Percentiles rank a stretch among this genome's conserved stretches.
Conservation (phyloP, 805 yeast species). For the Phaffomyces antillensis region DNA sequence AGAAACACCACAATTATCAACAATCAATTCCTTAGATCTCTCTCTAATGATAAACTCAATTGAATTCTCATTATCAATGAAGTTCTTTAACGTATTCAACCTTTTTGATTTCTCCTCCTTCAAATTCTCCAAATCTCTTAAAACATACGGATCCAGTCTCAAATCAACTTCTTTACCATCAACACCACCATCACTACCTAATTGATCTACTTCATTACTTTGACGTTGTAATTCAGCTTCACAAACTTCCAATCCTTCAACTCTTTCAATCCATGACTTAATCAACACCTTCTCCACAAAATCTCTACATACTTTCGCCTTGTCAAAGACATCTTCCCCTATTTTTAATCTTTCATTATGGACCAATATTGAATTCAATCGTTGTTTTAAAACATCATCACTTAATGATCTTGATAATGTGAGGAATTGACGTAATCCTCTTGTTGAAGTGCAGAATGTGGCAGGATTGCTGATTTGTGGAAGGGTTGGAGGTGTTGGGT, state of each 20-base stretch:
- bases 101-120: conserved; percentile 24
- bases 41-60: conserved; percentile 35
- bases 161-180: conserved; percentile 21
- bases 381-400: conserved; percentile 41
- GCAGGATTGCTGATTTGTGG: conserved; percentile 2
- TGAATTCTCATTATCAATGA: conserved; percentile 33
- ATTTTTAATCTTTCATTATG: conserved; percentile 13
- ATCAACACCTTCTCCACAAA: conserved; percentile 31
- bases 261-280: conserved; percentile 41
- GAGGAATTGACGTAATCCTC: conserved; percentile 30
- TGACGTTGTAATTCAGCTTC: conserved; percentile 18
- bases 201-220: conserved; percentile 13
- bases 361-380: conserved; percentile 33
- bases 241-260: conserved; percentile 36
- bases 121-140: conserved; percentile 29
- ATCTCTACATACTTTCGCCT: conserved; percentile 26
- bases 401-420: conserved; percentile 28
- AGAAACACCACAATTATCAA: conserved; percentile 29
- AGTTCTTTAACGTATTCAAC: conserved; percentile 25
- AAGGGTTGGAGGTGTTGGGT: conserved; percentile 22
- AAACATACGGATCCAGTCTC: conserved; percentile 46
- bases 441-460: conserved; percentile 27
- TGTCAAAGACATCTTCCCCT: conserved; percentile 1
- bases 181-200: conserved; percentile 23
- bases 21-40: conserved; percentile 28